Base-by-base conservation (phyloP, 2,329 filamentous ascomycete species). In the Talaromyces funiculosus region DNA sequence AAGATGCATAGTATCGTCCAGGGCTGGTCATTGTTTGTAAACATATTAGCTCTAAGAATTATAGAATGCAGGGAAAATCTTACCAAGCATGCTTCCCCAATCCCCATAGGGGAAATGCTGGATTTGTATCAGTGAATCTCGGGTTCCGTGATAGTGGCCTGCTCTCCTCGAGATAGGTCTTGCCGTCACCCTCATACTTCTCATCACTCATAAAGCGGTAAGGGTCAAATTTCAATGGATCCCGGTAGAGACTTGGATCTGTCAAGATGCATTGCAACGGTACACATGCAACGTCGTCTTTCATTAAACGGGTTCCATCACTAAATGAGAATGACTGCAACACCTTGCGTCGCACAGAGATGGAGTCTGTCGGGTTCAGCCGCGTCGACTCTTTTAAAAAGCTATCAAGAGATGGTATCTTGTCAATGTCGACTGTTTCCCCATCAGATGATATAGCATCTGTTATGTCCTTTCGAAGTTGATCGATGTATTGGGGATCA, bases 311-410 rank as follows among this genome's bases (percentile, higher is more conserved):
- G 3, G 49, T 59, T 10, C 57, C 57, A 24, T 59, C 47, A 2
- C 12, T 16, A 20, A 59, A 54, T 2, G 22, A 35, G 20, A 59
- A 59, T 16, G 33, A 10, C 16, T 53, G 33, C 9, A 59, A 18
- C 2, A 38, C 57, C 20, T 54, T 53, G 16, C 57, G 57, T 7
- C 57, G 57, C 7, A 54, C 16, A 4, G 57, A 53, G 38, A 53
- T 59, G 35, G 33, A 42, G 26, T 59, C 57, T 14, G 49, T 33
- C 12, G 57, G 45, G 12, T 37, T 59, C 2, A 59, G 24, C 4
- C 57, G 57, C 16, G 57, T 37, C 1, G 57, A 59, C 37, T 59
- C 57, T 47, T 59, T 59, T n/a, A 59, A 24, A 38, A 59, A 59
- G 57, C 57, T n/a, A n/a, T n/a, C n/a, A n/a, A n/a, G n/a, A n/a